Evolutionary conservation across 768 basidiomycete species (phyloP).

Genomic region (Clavaria fumosa): DNA sequence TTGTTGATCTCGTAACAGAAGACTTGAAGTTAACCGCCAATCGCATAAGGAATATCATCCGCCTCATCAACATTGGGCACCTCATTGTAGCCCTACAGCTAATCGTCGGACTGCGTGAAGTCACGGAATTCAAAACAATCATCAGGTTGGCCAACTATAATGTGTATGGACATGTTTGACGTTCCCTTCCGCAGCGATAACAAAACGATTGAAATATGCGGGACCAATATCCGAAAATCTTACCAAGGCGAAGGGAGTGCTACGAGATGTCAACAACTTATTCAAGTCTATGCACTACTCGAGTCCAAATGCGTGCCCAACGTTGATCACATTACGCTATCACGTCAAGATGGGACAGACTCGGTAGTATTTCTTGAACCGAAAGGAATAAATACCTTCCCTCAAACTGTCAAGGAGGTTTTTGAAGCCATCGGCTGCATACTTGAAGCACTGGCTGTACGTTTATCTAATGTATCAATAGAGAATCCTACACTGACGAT

Average conservation of each 20-base stretch:
- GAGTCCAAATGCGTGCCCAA: conserved; percentile 9
- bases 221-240: conserved; percentile 9
- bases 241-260: conserved; percentile 6
- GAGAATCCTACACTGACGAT: not conserved
- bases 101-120: too few relatives aligned
- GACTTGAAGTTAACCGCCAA: conserved; percentile 8
- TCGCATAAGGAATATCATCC: conserved; percentile 3
- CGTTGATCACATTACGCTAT: too few relatives aligned
- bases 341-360: too few relatives aligned
- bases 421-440: conserved; percentile 10
- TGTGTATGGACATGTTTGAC: too few relatives aligned
- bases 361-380: conserved; percentile 9
- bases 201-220: conserved; percentile 8
- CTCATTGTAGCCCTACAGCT: too few relatives aligned
- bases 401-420: conserved; percentile 7
- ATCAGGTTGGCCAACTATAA: not conserved
- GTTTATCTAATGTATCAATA: conserved; percentile 1
- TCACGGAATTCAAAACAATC: not conserved
- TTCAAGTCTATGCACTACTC: conserved; percentile 10
- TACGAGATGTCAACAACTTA: conserved; percentile 7
- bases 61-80: conserved; percentile 8
- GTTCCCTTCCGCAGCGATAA: not conserved
- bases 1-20: conserved; percentile 8
- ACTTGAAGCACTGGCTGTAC: conserved; percentile 11
- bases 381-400: conserved; percentile 8